Evolutionary conservation across 2,329 filamentous ascomycete genomes (phyloP), one percentile per base, ranked within the genome.

Genomic region (Xylariaceae sp.): DNA sequence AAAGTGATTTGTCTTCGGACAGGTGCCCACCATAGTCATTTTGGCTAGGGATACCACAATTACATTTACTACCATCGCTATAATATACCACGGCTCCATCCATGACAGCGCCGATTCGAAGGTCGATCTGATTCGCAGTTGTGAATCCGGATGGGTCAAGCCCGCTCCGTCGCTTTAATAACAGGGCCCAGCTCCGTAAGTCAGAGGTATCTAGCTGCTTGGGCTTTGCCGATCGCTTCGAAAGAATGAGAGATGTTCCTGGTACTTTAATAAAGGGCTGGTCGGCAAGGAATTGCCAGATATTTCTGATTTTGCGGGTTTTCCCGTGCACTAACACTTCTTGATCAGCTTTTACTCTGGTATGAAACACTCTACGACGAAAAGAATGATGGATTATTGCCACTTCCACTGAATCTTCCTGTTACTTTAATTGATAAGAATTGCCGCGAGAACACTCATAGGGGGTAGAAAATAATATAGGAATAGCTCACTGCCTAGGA

Each of bases 61-160:
- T 73, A 11, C 72, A 69, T 8, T 58, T 62, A n/a, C 70, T 67
- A 7, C 75, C 76, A 47, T 79, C 76, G 37, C 64, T 65, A 58
- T 76, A 80, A 55, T 75, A 67, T 3, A 80, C 72, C 26, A 75
- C 69, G 4, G 73, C 76, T 21, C 77, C 76, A 45, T 80, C 77
- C 33, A 79, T 71, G 6, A 66, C 60, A 33, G 64, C 69, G 3
- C 77, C 77, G 5, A 78, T 72, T 2, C 76, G 69, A 2, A 79
- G 59, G 55, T 80, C 77, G 23, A 81, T 74, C 13, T 66, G 70
- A 2, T 64, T 68, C 1, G 75, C 77, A n/a, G 67, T 65, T 9
- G 72, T 64, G 3, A 78, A 45, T 16, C 50, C 56, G 27, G 72
- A 72, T 24, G 70, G 60, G 9, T 64, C 58, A 9, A 63, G 60